Conservation (phyloP, 2,329 filamentous ascomycete genomes). For the Diaporthe australafricana region DNA sequence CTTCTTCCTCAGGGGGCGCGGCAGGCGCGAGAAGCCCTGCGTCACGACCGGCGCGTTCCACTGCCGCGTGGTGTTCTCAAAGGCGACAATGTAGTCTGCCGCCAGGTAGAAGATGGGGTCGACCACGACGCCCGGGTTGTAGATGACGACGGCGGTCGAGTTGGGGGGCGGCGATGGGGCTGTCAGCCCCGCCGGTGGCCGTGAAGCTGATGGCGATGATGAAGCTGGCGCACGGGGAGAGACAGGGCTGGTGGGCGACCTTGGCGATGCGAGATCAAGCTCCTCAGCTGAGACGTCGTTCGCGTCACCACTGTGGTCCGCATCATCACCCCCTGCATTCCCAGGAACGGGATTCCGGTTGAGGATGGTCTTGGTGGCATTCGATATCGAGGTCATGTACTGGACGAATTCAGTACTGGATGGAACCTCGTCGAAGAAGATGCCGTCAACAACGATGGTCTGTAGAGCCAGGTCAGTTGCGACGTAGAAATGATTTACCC, state of each 20-base stretch:
- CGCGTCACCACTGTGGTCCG: not conserved
- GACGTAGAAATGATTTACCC: not conserved
- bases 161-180: slow-evolving; percentile 3
- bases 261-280: not conserved
- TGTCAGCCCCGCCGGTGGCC: not conserved
- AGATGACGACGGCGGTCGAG: slow-evolving; percentile 46
- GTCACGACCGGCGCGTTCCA: slow-evolving; percentile 39
- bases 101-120: slow-evolving; percentile 52
- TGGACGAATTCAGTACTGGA: slow-evolving; percentile 39
- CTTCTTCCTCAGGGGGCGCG: slow-evolving; percentile 31
- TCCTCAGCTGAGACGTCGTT: slow-evolving; percentile 4
- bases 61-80: slow-evolving; percentile 48
- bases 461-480: not conserved
- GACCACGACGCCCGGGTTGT: slow-evolving; percentile 58
- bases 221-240: slow-evolving; percentile 16
- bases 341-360: slow-evolving; percentile 29
- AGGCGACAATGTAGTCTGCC: slow-evolving; percentile 58
- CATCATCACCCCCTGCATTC: not conserved
- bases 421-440: slow-evolving; percentile 62
- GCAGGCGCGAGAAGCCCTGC: slow-evolving; percentile 37
- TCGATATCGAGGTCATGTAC: slow-evolving; percentile 42
- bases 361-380: slow-evolving; percentile 33
- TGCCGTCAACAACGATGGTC: slow-evolving; percentile 55
- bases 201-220: slow-evolving; percentile 24
- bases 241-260: slow-evolving; percentile 29